A percentile compares a stretch with the other conserved stretches of the same genome.
Evolutionary conservation across 2,329 filamentous ascomycete genomes (phyloP).

Genomic region (Colletotrichum eleusines): DNA sequence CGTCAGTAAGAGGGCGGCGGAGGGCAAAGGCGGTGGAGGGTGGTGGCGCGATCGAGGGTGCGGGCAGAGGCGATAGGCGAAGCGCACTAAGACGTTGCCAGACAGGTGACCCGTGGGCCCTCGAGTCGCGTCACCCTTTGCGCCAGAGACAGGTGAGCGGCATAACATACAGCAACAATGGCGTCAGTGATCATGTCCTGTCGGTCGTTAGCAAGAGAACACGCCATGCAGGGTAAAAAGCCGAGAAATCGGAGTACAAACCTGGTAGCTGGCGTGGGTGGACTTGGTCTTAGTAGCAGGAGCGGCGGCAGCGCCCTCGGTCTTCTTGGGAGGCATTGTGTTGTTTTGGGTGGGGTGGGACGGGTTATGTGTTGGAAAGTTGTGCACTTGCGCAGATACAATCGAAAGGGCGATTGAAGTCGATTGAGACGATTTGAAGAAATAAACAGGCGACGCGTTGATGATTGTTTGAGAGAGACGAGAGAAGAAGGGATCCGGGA

Average conservation of each 20-base stretch:
- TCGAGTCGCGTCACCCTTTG: conserved; percentile 47
- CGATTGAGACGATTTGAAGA: conserved; percentile 43
- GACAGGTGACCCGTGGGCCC: conserved; percentile 15
- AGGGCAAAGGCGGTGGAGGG: conserved; percentile 38
- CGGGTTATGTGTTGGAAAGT: conserved; percentile 42
- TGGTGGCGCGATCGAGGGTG: conserved; percentile 43
- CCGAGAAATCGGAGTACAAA: conserved; percentile 51
- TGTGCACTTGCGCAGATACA: conserved; percentile 35
- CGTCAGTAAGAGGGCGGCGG: conserved; percentile 52
- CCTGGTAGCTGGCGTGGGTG: conserved; percentile 70
- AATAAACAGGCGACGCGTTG: conserved; percentile 43
- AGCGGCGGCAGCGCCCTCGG: conserved; percentile 52
- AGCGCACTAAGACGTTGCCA: not conserved
- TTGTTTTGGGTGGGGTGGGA: conserved; percentile 45
- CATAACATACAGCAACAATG: conserved; percentile 68
- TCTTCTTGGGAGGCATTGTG: conserved; percentile 72
- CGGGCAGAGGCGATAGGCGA: not conserved
- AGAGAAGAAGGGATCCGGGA: conserved; percentile 46
- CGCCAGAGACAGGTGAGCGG: conserved; percentile 52
- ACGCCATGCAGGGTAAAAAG: conserved; percentile 39
- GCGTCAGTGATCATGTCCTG: conserved; percentile 75
- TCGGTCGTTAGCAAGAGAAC: conserved; percentile 51
- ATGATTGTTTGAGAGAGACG: conserved; percentile 44
- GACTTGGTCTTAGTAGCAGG: conserved; percentile 51
- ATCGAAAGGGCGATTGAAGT: conserved; percentile 41